phyloP scores from a whole-genome alignment of 169 alveolate genomes.

The Plasmodium berghei region DNA sequence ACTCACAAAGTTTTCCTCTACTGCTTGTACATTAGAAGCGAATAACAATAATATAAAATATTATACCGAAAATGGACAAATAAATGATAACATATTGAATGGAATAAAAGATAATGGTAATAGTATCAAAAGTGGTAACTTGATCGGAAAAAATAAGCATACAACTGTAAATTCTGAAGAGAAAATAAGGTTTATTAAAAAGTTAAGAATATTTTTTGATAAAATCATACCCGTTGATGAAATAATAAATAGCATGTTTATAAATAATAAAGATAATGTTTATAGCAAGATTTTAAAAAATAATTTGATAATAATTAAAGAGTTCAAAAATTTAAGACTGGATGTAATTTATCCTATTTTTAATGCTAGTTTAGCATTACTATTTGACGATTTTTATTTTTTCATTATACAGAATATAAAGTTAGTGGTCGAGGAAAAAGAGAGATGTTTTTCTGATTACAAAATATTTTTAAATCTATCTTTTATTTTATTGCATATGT shows the following conservation, averaged over 20 bases:
- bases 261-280: conserved; percentile 68
- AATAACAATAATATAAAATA: background rate
- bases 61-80: background rate
- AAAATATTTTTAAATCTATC: conserved; percentile 58
- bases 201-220: conserved; percentile 21
- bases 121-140: background rate
- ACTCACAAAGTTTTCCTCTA: background rate
- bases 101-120: background rate
- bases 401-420: conserved; percentile 74
- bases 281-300: conserved; percentile 71
- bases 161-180: background rate
- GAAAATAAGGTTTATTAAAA: conserved; percentile 26
- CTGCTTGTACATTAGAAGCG: background rate
- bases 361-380: conserved; percentile 68
- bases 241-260: conserved; percentile 22
- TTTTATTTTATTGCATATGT: conserved; percentile 43
- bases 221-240: conserved; percentile 24
- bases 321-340: conserved; percentile 32
- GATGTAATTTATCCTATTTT: conserved; percentile 72
- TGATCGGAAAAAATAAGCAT: background rate
- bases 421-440: conserved; percentile 61
- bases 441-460: conserved; percentile 18
- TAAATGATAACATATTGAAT: background rate
- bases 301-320: conserved; percentile 54
- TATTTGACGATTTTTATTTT: conserved; percentile 72